Base-by-base conservation (phyloP, 192 early-diverging fungal genomes). In the Borealophlyctis nickersoniae region DNA sequence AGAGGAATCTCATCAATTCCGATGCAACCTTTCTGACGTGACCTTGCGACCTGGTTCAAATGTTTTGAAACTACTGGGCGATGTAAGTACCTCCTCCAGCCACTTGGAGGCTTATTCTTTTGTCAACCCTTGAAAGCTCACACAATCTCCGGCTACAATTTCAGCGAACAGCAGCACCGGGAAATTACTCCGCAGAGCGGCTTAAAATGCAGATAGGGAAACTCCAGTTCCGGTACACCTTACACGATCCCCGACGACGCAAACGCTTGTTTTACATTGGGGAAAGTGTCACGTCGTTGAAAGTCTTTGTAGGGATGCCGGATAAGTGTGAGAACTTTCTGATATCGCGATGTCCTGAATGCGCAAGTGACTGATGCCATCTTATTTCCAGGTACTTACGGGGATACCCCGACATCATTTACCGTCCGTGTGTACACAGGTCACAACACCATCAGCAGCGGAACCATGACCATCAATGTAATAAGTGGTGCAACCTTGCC, bases 161-260 rank as follows among this genome's bases (percentile, higher is more conserved):
- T 23, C 49, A 75, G 66, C 55, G 50, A 52, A 36, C 71, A 7
- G 59, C 83, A 11, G 75, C 81, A 2, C 80, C 79, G 29, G 88
- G 88, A 32, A 80, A 77, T 30, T 90, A 88, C 70, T 70, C 75
- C 1, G 69, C 81, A 16, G 83, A 83, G 32, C 74, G 67, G 5
- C 75, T 81, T 48, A 70, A 72, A 31, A 49, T 89, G 63, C 66
- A 64, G 24, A 74, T 82, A 28, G 87, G 87, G 24, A 87, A 86
- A 59, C 51, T 89, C 29, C 16, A 51, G 29, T 54, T 74, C n/a
- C 26, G 32, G 5, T 59, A 70, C 36, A 49, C 31, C 33, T 27
- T 52, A 58, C 78, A 57, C 62, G 79, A 36, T 67, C n/a, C n/a
- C n/a, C 76, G 33, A 75, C 51, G 39, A 78, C 66, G 58, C 81